Conservation (phyloP, 1,139 yeast genomes). For the Kodamaea derodonti region DNA sequence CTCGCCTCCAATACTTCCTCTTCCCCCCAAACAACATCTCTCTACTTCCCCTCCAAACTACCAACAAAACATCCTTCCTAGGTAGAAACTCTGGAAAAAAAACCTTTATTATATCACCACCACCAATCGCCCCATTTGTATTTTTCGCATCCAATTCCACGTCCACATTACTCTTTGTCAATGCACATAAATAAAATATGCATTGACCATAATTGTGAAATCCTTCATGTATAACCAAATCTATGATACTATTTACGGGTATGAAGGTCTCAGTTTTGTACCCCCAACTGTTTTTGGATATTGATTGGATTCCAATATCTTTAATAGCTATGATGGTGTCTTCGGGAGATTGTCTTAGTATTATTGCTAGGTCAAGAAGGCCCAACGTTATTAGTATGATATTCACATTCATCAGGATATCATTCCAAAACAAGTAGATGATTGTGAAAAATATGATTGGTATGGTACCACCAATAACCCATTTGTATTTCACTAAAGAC, state of each 20-base stretch:
- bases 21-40: conserved; percentile 34
- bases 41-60: conserved; percentile 40
- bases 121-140: conserved; percentile 4
- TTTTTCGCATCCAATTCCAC: background rate
- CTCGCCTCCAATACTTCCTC: conserved; percentile 37
- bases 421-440: too few species aligned
- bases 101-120: conserved; percentile 37
- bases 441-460: too few species aligned
- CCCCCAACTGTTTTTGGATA: conserved; percentile 27
- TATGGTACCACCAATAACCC: too few species aligned
- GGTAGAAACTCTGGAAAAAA: conserved; percentile 49
- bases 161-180: conserved; percentile 28
- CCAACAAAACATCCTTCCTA: conserved; percentile 37
- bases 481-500: conserved; percentile 9
- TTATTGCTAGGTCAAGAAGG: conserved; percentile 5
- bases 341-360: conserved; percentile 23
- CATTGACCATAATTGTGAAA: conserved; percentile 60
- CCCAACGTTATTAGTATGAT: conserved; percentile 8
- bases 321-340: conserved; percentile 35
- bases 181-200: conserved; percentile 54
- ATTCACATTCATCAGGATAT: too few species aligned
- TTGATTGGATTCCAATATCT: conserved; percentile 36
- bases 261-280: conserved; percentile 35
- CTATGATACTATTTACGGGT: conserved; percentile 51
- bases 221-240: conserved; percentile 66